Base-by-base conservation (phyloP, 148 eudicot species). In the Polygonum maritimum region DNA sequence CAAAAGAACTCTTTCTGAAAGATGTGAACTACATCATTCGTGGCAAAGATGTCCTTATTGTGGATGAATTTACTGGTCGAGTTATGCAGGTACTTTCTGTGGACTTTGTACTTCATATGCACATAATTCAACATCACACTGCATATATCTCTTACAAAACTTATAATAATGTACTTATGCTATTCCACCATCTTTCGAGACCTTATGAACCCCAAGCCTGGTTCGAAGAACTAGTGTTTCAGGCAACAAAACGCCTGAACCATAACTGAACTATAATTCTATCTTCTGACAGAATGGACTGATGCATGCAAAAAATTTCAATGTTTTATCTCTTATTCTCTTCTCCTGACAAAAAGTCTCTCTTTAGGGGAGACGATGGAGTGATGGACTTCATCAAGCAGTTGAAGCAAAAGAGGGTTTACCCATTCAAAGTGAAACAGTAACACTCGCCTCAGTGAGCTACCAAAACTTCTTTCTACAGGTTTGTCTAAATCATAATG, bases 371-470 rank as follows among this genome's bases (percentile, higher is more conserved):
- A 91, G 99, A 80, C 96, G 99, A 63, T 96, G 99, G 99, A 96
- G 99, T 84, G 99, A 96, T 79, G 99, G 99, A 51, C 99, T 96
- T 84, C 99, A 96, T 83, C 99, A 96, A 88, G 99, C 99, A 67
- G 99, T 96, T 77, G 99, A 96, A 86, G 99, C 99, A 76, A 96
- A 96, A 87, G 99, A 96, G 85, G 88, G 94, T 76, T 76, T 92
- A 76, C 97, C 99, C 74, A 91, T 96, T 80, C 99, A 96, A 80
- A 96, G 92, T 77, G 99, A 96, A 82, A 96, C 99, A 48, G 85
- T 96, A 78, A 96, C 99, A 79, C 75, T 96, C 86, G 99, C 99
- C 79, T 96, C 99, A 81, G 93, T 96, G 60, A 96, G 99, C 80
- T 96, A 96, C 82, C 99, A 96, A 67, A 96, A 96, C 78, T 96